phyloP scores from a whole-genome alignment of 1,139 yeast species.

The Debaryomyces psychrophilus region DNA sequence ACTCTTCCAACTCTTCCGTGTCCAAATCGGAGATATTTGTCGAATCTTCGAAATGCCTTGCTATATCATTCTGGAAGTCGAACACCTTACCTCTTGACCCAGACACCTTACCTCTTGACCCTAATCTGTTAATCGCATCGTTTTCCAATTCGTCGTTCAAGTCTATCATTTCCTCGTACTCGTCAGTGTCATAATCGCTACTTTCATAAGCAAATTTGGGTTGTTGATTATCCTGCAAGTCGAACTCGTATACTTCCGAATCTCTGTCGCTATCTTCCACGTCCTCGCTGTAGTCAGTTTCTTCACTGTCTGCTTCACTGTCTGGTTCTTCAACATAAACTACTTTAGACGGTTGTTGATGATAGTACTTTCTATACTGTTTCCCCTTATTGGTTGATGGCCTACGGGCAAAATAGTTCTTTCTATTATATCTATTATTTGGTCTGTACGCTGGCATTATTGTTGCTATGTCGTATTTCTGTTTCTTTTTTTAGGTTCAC shows the following conservation, averaged over 20 bases:
- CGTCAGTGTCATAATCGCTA: slow-evolving; percentile 14
- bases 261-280: slow-evolving; percentile 22
- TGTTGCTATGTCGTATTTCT: background rate
- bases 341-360: slow-evolving; percentile 36
- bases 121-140: slow-evolving; percentile 38
- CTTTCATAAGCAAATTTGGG: slow-evolving; percentile 14
- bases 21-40: slow-evolving; percentile 6
- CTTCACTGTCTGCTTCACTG: slow-evolving; percentile 25
- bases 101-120: slow-evolving; percentile 38
- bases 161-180: slow-evolving; percentile 28
- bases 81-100: slow-evolving; percentile 40
- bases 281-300: slow-evolving; percentile 13
- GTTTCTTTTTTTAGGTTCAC: background rate
- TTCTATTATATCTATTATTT: slow-evolving; percentile 17
- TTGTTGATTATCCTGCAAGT: slow-evolving; percentile 20
- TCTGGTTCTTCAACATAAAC: slow-evolving; percentile 49
- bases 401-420: slow-evolving; percentile 22
- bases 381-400: slow-evolving; percentile 23
- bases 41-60: slow-evolving; percentile 37
- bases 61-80: slow-evolving; percentile 46
- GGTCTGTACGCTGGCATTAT: slow-evolving; percentile 18
- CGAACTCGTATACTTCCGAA: slow-evolving; percentile 29
- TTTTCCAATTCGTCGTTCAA: slow-evolving; percentile 43
- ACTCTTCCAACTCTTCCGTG: background rate
- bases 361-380: slow-evolving; percentile 37